These are phyloP conservation scores for Effrenium voratum DNA, from an alignment of 73 alveolate species.

Conservation along the genomic window DNA sequence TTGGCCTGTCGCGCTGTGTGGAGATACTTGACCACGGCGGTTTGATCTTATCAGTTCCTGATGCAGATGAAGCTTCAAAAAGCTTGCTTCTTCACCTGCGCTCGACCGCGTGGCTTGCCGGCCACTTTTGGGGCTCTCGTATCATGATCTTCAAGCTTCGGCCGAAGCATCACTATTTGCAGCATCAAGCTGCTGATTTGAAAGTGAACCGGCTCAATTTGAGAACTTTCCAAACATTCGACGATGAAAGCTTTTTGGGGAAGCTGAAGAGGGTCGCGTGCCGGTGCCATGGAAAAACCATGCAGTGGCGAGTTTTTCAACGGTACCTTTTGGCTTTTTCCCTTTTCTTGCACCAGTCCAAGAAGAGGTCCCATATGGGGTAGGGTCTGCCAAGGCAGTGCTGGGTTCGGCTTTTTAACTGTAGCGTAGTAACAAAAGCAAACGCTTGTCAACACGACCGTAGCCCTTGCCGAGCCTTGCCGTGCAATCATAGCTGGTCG, in stretches of 20 bases:
- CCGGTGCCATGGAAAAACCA: background rate
- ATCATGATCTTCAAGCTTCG: background rate
- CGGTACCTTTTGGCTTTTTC: background rate
- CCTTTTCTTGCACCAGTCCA: background rate
- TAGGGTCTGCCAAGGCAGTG: background rate
- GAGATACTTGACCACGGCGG: background rate
- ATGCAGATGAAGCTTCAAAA: background rate
- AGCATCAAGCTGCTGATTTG: background rate
- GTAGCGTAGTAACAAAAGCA: too few relatives aligned
- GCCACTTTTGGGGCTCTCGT: background rate
- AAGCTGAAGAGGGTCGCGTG: background rate
- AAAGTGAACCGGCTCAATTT: background rate
- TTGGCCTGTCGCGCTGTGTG: background rate
- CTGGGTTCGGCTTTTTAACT: background rate
- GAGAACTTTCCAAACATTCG: background rate
- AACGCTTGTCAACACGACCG: too few relatives aligned
- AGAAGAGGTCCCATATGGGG: background rate
- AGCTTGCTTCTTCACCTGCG: background rate
- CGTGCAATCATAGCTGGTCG: background rate
- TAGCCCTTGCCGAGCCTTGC: background rate
- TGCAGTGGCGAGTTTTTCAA: background rate
- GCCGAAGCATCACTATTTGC: slow-evolving; percentile 8
- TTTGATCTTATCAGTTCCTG: background rate
- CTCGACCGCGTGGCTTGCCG: background rate
- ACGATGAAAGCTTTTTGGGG: background rate